Evolutionary conservation across 2,329 filamentous ascomycete genomes (phyloP).

Genomic region (Plenodomus lindquistii): DNA sequence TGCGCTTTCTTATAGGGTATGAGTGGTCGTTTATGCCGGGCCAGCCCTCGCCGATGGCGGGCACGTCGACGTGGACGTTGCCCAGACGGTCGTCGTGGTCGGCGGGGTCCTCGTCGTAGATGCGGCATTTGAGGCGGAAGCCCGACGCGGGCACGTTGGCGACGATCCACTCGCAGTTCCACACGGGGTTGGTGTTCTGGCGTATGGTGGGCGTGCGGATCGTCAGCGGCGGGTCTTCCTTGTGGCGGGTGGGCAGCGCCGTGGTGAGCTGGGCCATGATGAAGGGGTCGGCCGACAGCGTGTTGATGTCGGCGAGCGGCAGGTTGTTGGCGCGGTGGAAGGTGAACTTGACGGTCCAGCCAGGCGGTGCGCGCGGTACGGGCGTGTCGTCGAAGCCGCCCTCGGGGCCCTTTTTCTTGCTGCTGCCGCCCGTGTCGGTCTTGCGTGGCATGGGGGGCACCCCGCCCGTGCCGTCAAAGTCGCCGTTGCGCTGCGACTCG

Average conservation of each 20-base stretch:
- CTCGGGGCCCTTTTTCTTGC: conserved; percentile 56
- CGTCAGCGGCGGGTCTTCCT: conserved; percentile 77
- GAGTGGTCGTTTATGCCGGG: conserved; percentile 65
- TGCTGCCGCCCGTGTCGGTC: conserved; percentile 22
- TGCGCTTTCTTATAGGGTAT: conserved; percentile 78
- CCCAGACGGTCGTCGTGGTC: conserved; percentile 88
- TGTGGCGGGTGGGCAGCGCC: conserved; percentile 73
- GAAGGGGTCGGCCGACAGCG: conserved; percentile 81
- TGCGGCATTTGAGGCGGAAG: conserved; percentile 79
- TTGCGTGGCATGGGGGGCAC: conserved; percentile 28
- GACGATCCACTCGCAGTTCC: conserved; percentile 86
- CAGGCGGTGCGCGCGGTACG: conserved; percentile 71
- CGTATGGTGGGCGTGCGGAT: conserved; percentile 78
- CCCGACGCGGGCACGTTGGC: conserved; percentile 81
- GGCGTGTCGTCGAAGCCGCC: conserved; percentile 83
- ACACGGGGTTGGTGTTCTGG: conserved; percentile 72
- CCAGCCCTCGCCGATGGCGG: conserved; percentile 67
- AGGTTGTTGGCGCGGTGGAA: conserved; percentile 82
- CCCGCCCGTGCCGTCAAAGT: conserved; percentile 7
- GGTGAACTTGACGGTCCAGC: conserved; percentile 83
- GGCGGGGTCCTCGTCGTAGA: conserved; percentile 88
- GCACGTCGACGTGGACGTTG: conserved; percentile 74
- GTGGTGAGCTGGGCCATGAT: conserved; percentile 76
- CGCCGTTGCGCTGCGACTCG: conserved; percentile 16
- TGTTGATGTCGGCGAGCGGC: conserved; percentile 77